These are phyloP conservation scores for Solanum sejunctum DNA, from an alignment of 257 asterid genomes.

Conservation along the genomic window DNA sequence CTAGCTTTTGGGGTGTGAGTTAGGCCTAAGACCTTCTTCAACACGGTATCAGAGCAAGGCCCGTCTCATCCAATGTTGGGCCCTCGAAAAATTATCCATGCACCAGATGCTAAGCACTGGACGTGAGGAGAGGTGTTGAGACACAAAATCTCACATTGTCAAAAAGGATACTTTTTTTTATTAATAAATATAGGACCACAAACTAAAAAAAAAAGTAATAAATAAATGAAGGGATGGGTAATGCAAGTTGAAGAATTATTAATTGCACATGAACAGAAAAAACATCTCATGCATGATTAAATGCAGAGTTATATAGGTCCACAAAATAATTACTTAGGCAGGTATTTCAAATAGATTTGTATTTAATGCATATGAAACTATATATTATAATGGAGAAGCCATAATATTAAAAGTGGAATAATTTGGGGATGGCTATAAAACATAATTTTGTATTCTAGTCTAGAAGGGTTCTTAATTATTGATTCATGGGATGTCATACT, in stretches of 20 bases:
- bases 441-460: not conserved
- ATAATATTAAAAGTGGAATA: not conserved
- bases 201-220: not conserved
- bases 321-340: not conserved
- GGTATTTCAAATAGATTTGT: not conserved
- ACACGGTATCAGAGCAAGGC: too few relatives aligned
- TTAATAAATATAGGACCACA: not conserved
- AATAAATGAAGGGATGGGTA: not conserved
- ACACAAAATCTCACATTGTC: too few relatives aligned
- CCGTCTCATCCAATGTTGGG: too few relatives aligned
- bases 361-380: not conserved
- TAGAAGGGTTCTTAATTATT: not conserved
- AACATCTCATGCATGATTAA: not conserved
- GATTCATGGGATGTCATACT: not conserved
- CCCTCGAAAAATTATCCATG: too few relatives aligned
- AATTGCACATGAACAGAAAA: not conserved
- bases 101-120: too few relatives aligned
- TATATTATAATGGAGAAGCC: not conserved
- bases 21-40: too few relatives aligned
- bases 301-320: not conserved
- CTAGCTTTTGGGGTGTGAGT: too few relatives aligned
- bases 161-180: rapidly evolving
- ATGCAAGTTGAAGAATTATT: not conserved
- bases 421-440: not conserved
- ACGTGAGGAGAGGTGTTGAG: too few relatives aligned